Evolutionary conservation across 495 filamentous ascomycete species (phyloP).

Genomic region (Friedmanniomyces endolithicus): DNA sequence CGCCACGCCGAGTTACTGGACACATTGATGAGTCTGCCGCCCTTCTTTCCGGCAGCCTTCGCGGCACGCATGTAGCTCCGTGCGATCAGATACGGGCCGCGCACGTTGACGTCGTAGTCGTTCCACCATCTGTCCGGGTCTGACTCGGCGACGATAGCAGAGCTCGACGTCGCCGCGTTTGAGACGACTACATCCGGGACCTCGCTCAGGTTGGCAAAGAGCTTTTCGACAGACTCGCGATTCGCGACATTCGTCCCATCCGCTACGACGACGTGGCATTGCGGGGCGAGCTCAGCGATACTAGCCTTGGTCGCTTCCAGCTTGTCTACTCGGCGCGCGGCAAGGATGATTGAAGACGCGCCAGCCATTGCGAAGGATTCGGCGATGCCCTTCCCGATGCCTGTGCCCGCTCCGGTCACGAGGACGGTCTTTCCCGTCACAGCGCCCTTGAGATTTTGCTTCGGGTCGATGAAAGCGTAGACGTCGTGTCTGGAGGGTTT

Average conservation of each 20-base stretch:
- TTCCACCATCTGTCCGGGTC: conserved; percentile 6
- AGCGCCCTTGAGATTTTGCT: conserved; percentile 1
- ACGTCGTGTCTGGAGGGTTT: conserved; percentile 6
- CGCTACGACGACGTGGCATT: conserved; percentile 2
- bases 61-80: conserved; percentile 1
- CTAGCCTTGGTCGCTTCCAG: conserved; percentile 2
- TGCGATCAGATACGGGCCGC: conserved; percentile 2
- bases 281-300: neutral
- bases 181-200: conserved; percentile 5
- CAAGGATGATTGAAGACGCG: neutral
- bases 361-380: neutral
- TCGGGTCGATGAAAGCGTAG: conserved; percentile 7
- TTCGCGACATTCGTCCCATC: neutral
- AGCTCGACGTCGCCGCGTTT: neutral
- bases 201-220: neutral
- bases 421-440: conserved; percentile 3
- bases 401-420: conserved; percentile 4
- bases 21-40: neutral
- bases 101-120: neutral
- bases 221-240: neutral
- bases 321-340: neutral
- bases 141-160: neutral
- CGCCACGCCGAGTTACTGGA: conserved; percentile 2
- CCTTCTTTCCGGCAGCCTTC: neutral
- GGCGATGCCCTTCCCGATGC: conserved; percentile 2